Evolutionary conservation across 2,329 filamentous ascomycete genomes (phyloP).

Genomic region (Torrubiella hemipterigena): DNA sequence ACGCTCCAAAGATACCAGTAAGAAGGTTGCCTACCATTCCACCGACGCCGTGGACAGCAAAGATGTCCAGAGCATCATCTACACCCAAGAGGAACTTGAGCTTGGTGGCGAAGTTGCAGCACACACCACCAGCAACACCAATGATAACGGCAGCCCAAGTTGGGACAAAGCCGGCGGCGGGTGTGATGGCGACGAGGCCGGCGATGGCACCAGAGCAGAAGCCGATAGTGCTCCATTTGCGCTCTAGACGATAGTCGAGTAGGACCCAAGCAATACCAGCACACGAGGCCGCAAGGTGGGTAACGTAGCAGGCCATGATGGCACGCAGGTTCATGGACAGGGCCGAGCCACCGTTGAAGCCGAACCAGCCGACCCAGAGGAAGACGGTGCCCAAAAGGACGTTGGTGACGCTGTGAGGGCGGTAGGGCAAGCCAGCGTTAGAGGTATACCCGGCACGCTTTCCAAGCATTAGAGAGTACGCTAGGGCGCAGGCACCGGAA

Average conservation of each 20-base stretch:
- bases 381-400: conserved; percentile 63
- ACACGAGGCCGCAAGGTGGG: conserved; percentile 73
- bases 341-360: conserved; percentile 84
- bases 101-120: conserved; percentile 81
- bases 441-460: conserved; percentile 52
- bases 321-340: conserved; percentile 74
- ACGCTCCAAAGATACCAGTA: conserved; percentile 67
- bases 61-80: conserved; percentile 82
- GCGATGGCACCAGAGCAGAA: conserved; percentile 87
- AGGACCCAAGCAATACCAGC: conserved; percentile 76
- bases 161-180: conserved; percentile 71
- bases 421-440: conserved; percentile 50
- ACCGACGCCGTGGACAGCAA: conserved; percentile 78
- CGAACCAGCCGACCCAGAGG: conserved; percentile 93
- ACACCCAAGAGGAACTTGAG: conserved; percentile 62
- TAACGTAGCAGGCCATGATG: conserved; percentile 80
- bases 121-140: conserved; percentile 46
- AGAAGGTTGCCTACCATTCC: conserved; percentile 71
- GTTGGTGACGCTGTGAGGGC: conserved; percentile 62
- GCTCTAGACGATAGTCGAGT: conserved; percentile 81
- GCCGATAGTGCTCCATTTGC: conserved; percentile 86
- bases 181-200: conserved; percentile 78
- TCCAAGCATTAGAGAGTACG: conserved; percentile 62
- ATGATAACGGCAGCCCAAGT: conserved; percentile 48
- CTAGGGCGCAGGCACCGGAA: conserved; percentile 58